Conservation (phyloP, 2,329 filamentous ascomycete species). For the Podosphaera fusca region DNA sequence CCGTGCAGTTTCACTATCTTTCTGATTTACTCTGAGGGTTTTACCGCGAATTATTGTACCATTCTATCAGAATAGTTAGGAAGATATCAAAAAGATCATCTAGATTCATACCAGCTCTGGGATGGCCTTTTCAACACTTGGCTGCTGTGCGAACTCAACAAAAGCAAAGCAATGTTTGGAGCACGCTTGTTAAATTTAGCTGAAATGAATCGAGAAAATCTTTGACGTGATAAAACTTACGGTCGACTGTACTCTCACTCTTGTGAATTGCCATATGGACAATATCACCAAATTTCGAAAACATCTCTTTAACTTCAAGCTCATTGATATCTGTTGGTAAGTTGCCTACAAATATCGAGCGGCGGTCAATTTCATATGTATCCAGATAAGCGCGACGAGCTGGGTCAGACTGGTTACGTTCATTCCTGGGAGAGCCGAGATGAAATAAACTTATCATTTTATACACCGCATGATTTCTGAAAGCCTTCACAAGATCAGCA, state of each 20-base stretch:
- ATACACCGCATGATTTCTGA: constrained; percentile 12
- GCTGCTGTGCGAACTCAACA: constrained; percentile 13
- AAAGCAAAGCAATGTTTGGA: constrained; percentile 17
- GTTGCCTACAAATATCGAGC: constrained; percentile 26
- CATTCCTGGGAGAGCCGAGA: neutral
- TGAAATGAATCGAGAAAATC: neutral
- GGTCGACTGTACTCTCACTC: constrained; percentile 12
- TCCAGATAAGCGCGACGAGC: constrained; percentile 12
- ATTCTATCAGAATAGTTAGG: constrained; percentile 6
- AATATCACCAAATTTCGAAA: constrained; percentile 20
- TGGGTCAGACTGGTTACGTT: constrained; percentile 1
- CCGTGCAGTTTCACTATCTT: constrained; percentile 11
- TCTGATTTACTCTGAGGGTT: constrained; percentile 12
- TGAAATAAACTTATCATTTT: constrained; percentile 7
- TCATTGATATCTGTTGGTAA: constrained; percentile 20
- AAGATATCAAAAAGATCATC: neutral
- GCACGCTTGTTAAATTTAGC: constrained; percentile 10
- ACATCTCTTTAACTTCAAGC: constrained; percentile 18
- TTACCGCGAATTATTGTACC: constrained; percentile 9
- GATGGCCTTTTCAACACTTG: constrained; percentile 9
- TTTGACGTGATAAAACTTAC: constrained; percentile 6
- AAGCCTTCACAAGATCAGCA: constrained; percentile 8
- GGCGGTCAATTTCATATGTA: constrained; percentile 21
- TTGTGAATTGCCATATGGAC: constrained; percentile 15
- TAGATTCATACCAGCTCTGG: constrained; percentile 8